phyloP scores from a whole-genome alignment of 805 yeast genomes.

The Metschnikowia proteae region DNA sequence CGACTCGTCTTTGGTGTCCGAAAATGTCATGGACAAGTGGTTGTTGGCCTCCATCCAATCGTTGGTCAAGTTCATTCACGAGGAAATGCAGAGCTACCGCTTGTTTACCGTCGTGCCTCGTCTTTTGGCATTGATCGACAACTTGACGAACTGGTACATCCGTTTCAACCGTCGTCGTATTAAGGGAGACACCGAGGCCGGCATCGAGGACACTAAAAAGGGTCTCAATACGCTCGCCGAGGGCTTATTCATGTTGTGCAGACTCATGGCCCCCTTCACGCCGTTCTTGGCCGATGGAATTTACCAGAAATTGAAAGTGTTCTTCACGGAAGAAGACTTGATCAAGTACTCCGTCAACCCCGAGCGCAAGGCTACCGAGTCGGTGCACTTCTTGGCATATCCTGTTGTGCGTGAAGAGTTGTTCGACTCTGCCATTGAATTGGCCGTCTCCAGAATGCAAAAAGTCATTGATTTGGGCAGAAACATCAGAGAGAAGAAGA shows the following conservation, averaged over 20 bases:
- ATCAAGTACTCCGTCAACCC: conserved; percentile 37
- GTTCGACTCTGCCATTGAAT: conserved; percentile 78
- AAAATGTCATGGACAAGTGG: conserved; percentile 97
- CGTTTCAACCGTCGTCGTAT: conserved; percentile 97
- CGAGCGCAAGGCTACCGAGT: conserved; percentile 57
- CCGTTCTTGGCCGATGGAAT: conserved; percentile 92
- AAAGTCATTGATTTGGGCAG: conserved; percentile 94
- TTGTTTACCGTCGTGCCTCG: conserved; percentile 95
- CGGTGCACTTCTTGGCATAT: conserved; percentile 91
- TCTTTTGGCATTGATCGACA: conserved; percentile 82
- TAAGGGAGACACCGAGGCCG: conserved; percentile 78
- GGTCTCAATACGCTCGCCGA: conserved; percentile 91
- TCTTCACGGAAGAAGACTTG: conserved; percentile 58
- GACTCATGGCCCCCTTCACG: conserved; percentile 99
- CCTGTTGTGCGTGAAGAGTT: conserved; percentile 80
- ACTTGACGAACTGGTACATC: conserved; percentile 97
- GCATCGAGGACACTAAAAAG: conserved; percentile 74
- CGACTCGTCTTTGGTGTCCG: conserved; percentile 60
- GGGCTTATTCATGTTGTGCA: conserved; percentile 78
- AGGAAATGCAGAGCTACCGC: conserved; percentile 86
- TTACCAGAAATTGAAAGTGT: conserved; percentile 67
- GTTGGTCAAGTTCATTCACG: conserved; percentile 77
- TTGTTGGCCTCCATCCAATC: conserved; percentile 94
- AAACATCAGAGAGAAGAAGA: conserved; percentile 93
- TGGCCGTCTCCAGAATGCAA: conserved; percentile 93